These are phyloP conservation scores for Linum trigynum DNA, from an alignment of 345 rosid genomes.

Conservation along the genomic window DNA sequence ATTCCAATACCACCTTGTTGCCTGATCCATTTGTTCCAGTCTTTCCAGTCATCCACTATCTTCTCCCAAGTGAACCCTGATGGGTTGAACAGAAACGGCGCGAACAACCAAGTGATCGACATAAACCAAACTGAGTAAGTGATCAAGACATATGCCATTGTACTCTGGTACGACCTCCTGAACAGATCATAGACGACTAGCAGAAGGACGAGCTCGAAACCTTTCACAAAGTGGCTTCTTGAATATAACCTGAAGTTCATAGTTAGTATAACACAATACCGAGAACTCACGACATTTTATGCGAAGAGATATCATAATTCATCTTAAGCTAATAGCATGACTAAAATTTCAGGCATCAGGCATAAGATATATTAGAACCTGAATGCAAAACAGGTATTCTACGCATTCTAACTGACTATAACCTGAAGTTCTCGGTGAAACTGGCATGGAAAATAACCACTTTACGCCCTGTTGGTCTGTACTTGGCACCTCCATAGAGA, in stretches of 20 bases:
- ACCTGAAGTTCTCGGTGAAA: slow-evolving; percentile 81
- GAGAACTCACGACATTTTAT: too few species aligned
- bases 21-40: slow-evolving; percentile 96
- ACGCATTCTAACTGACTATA: slow-evolving; percentile 35
- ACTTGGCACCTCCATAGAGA: slow-evolving; percentile 86
- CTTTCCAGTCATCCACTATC: slow-evolving; percentile 93
- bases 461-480: slow-evolving; percentile 91
- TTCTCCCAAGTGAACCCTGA: slow-evolving; percentile 83
- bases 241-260: slow-evolving; percentile 76
- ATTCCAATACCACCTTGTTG: slow-evolving; percentile 94
- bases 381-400: too few species aligned
- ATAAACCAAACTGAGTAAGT: slow-evolving; percentile 92
- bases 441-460: slow-evolving; percentile 89
- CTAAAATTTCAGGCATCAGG: too few species aligned
- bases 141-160: slow-evolving; percentile 71
- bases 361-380: too few species aligned
- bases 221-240: slow-evolving; percentile 88
- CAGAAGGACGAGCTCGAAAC: slow-evolving; percentile 72
- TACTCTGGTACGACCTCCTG: slow-evolving; percentile 71
- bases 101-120: slow-evolving; percentile 89
- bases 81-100: slow-evolving; percentile 92
- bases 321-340: too few species aligned
- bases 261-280: too few species aligned
- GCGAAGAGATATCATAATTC: too few species aligned
- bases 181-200: slow-evolving; percentile 80